phyloP scores from a whole-genome alignment of 1,139 yeast species.

The Magnusiomyces tetraspermus region DNA sequence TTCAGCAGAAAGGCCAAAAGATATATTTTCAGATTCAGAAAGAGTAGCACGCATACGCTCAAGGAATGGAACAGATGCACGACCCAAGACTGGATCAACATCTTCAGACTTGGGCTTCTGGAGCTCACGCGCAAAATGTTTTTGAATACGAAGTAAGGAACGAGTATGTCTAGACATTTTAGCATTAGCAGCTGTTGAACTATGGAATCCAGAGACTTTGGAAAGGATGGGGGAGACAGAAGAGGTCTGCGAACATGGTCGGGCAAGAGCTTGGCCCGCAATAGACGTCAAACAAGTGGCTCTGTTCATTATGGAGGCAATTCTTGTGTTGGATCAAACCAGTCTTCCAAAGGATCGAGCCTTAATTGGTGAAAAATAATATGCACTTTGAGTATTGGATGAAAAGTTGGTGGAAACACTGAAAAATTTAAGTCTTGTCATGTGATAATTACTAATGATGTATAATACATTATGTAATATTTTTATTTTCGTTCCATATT shows the following conservation, averaged over 20 bases:
- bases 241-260: too few species aligned
- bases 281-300: neutral
- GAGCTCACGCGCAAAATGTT: constrained; percentile 29
- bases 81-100: constrained; percentile 79
- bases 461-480: too few species aligned
- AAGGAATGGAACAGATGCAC: constrained; percentile 56
- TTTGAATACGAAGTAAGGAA: constrained; percentile 25
- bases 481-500: too few species aligned
- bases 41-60: constrained; percentile 56
- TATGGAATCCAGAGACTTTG: constrained; percentile 6
- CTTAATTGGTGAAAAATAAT: neutral
- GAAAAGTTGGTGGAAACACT: neutral
- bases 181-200: constrained; percentile 8
- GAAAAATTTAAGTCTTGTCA: too few species aligned
- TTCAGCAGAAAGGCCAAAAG: constrained; percentile 30
- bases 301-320: neutral
- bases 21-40: constrained; percentile 50
- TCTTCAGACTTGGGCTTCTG: constrained; percentile 25
- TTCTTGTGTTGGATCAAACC: too few species aligned
- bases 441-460: too few species aligned
- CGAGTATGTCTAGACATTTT: constrained; percentile 11
- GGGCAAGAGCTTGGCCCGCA: neutral
- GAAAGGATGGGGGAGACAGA: neutral
- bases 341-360: neutral
- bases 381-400: neutral